Evolutionary conservation across 1,284 basidiomycete genomes (phyloP), one percentile per base, ranked within the genome.

Genomic region (Ustilago crameri): DNA sequence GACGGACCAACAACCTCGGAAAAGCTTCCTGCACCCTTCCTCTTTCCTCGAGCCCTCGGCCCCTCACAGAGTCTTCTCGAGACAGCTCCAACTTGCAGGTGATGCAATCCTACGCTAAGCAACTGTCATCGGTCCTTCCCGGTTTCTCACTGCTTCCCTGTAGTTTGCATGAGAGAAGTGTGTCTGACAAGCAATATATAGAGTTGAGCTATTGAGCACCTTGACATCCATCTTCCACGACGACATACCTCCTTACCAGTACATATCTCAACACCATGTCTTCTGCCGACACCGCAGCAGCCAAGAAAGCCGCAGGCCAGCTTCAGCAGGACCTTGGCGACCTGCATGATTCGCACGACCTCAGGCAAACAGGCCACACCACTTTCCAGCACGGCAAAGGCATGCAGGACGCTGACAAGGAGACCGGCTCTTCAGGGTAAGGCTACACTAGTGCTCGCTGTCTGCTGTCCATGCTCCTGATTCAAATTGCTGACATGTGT

Each of bases 291-390:
- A 56, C 55, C n/a, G 44, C 66, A 47, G 55, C 56, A 23, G 66
- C 66, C n/a, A 59, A 69, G 26, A 59, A 63, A 45, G 66, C 66
- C 18, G 66, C 66, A 15, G 66, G 66, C 17, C 66, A 64, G 60
- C 56, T 69, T 8, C 51, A 69, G 37, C 50, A 63, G 43, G 52
- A 69, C 27, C 51, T 51, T 26, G 66, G 46, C 20, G 41, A 55
- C 9, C 38, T 64, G 20, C 37, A 51, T 7, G 55, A 43, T 27
- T 51, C 51, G 7, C 24, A 53, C 38, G 47, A 55, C 14, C 59
- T 54, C 27, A 62, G 58, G 23, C n/a, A 57, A 23, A 22, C 60
- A 23, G 66, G 60, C 14, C 43, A 64, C 48, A 54, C 56, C 26
- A 47, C 26, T 15, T 52, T 55, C 52, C 60, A 69, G 52, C 55